Base-by-base conservation (phyloP, 495 filamentous ascomycete genomes). In the Penicillium herquei region DNA sequence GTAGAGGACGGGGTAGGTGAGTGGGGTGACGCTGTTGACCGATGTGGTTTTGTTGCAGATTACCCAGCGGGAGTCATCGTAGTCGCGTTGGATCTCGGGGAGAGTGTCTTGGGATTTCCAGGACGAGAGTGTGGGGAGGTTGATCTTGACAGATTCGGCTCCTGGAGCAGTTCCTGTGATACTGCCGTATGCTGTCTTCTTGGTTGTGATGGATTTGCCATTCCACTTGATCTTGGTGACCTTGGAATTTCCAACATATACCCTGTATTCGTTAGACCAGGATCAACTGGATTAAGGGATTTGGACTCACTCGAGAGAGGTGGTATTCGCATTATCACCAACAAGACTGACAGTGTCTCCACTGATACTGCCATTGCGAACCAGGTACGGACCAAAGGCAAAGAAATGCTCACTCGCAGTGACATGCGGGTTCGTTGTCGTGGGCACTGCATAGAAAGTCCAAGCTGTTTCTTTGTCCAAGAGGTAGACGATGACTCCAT, bases 101-200 rank as follows among this genome's bases (percentile, higher is more conserved):
- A 91, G 78, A 12, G 79, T 78, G 68, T 91, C 81, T 54, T 84
- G 63, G 42, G 80, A 80, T 60, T 81, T 84, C 88, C 88, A 91
- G 0, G 76, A 62, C 7, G 64, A 70, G 11, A 90, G 70, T 12
- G 74, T 49, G 1, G 87, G 86, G 1, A 89, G 52, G 3, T 48
- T 64, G 40, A 87, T 47, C 3, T 62, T 56, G 0, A 81, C 78
- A 12, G 71, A 55, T 21, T 72, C 61, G 8, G 67, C 67, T 64
- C 79, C 83, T n/a, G 67, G 60, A 7, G 81, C 62, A 1, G 60
- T 76, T 10, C 78, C 77, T 3, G 78, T 68, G 40, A 81, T 68
- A 56, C 80, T 75, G 48, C 82, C 80, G 49, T 74, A 68, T 4
- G 68, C 32, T 56, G 78, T 68, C 53, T 71, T 64, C 21, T 52